Base-by-base conservation (phyloP, 73 alveolate genomes). In the Paramecium pentaurelia region DNA sequence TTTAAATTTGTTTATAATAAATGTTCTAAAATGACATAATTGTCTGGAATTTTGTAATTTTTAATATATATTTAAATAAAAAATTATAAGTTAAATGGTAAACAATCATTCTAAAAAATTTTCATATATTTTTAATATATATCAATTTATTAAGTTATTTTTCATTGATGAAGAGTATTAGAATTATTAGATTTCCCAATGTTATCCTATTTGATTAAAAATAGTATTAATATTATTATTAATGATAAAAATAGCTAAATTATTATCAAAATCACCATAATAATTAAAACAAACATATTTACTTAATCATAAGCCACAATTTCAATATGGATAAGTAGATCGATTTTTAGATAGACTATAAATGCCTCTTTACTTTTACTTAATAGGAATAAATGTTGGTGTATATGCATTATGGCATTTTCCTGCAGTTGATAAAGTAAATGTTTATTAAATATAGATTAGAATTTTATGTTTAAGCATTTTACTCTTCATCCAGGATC, bases 361-460 rank as follows among this genome's bases (percentile, higher is more conserved):
- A 28, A 45, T 32, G 51, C 91, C 91, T 4, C 27, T 80, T 7
- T 80, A 80, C 73, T 80, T 45, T 47, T 80, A 80, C 38, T 28
- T 80, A 12, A 80, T 80, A 14, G 91, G 77, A 45, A 32, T 49
- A 47, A 80, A 80, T 80, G 91, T 80, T 11, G 91, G 91, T 18
- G 75, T 80, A 9, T 80, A 42, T 80, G 91, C 77, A 32, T 80
- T 80, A 80, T 80, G 91, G 91, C 91, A 80, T 45, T 32, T 80
- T 36, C 71, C 77, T 44, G 88, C 68, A 9, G 40, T 75, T n/a
- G 88, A 75, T 12, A 64, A 64, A 28, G 88, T 75, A 10, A 12
- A 11, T 42, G 27, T 14, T 75, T 36, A 75, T 20, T 14, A 18
- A 75, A 14, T 27, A 27, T 36, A 14, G 58, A 18, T 44, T 44